Conservation (phyloP, 2,329 filamentous ascomycete genomes). For the Didymella sp. region DNA sequence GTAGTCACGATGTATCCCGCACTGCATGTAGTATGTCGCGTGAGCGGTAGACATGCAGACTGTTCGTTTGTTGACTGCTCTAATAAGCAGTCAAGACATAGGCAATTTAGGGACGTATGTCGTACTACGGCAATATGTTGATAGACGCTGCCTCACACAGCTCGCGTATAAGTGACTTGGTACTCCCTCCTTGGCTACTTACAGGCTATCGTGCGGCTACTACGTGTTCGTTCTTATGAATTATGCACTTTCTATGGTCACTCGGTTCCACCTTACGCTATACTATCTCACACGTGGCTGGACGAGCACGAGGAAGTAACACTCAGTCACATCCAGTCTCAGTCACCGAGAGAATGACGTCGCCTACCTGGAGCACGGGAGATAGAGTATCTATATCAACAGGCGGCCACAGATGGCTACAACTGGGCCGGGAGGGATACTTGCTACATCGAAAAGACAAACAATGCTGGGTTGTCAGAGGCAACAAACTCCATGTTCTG, state of each 20-base stretch:
- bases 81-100: too few species aligned
- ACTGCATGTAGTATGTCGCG: too few species aligned
- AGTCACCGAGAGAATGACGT: not conserved
- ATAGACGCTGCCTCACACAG: not conserved
- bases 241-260: not conserved
- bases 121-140: too few species aligned
- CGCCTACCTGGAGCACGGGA: not conserved
- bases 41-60: too few species aligned
- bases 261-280: not conserved
- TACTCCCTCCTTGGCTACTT: too few species aligned
- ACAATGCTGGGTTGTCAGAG: not conserved
- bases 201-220: not conserved
- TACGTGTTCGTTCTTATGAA: not conserved
- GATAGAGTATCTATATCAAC: not conserved
- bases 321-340: not conserved
- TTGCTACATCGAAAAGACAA: not conserved
- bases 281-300: not conserved
- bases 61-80: too few species aligned
- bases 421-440: not conserved
- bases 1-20: too few species aligned
- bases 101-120: too few species aligned
- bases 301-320: not conserved
- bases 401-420: not conserved
- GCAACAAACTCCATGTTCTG: constrained; percentile 10
- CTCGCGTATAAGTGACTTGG: too few species aligned